Base-by-base conservation (phyloP, 2,329 filamentous ascomycete genomes). In the Pochonia chlamydosporia region DNA sequence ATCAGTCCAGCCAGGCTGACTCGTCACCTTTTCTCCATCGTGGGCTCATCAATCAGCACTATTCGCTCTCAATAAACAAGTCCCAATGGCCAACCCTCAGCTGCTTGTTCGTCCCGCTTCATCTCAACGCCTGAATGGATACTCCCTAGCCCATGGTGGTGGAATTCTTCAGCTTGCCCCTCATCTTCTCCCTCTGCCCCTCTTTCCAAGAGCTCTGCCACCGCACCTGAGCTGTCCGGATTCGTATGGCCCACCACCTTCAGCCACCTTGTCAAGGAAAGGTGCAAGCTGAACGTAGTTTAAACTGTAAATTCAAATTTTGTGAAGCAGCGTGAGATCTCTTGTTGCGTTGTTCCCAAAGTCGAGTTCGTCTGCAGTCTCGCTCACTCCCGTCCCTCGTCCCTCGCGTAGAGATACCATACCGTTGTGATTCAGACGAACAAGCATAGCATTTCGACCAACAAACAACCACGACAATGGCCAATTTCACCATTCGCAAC, bases 401-500 rank as follows among this genome's bases (percentile, higher is more conserved):
- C n/a, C n/a, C n/a, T n/a, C n/a, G n/a, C n/a, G n/a, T n/a, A n/a
- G n/a, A n/a, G 5, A 5, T 14, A 16, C 6, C 8, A 39, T 14
- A 9, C 20, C 11, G 14, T 39, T 18, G 35, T 23, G 35, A 23
- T 14, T 39, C 18, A 39, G 13, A n/a, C 6, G 18, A 11, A 6
- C 6, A 13, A 21, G 20, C 9, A 18, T 39, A n/a, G n/a, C n/a
- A 5, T 39, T 5, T 13, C 18, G 18, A 13, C 18, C 18, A 10
- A 21, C 3, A 11, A 13, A 25, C 13, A 13, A 24, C 44, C 40
- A 40, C 49, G 56, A 53, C 48, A 48, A 79, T 78, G 75, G 65
- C 71, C 16, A 65, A 69, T 48, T 71, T 96, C 55, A 87, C 79
- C 4, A 80, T 96, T 58, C 89, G 91, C 59, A 96, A 96, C 65